Evolutionary conservation across 2,329 filamentous ascomycete species (phyloP).

Genomic region (Leptographium radiaticola): DNA sequence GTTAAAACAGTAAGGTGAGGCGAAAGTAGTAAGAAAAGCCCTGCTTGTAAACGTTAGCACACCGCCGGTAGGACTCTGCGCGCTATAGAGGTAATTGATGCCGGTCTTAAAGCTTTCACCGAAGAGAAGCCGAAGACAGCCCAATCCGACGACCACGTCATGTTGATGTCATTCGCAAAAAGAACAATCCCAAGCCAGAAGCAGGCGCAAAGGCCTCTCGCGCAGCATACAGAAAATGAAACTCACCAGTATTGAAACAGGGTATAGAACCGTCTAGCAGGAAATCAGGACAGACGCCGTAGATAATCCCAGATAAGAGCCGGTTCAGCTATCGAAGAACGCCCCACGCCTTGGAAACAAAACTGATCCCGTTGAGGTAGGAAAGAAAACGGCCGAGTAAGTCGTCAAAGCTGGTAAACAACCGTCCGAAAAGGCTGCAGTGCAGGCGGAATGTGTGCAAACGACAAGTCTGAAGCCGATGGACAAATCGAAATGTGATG

Average conservation of each 20-base stretch:
- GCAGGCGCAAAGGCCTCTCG: neutral
- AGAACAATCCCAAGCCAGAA: neutral
- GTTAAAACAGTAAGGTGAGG: neutral
- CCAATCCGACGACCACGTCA: neutral
- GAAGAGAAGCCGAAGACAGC: neutral
- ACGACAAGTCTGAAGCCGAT: neutral
- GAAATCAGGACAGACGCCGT: conserved; percentile 2
- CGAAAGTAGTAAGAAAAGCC: neutral
- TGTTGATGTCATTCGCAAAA: neutral
- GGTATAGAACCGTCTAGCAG: conserved; percentile 3
- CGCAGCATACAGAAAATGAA: neutral
- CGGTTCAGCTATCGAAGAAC: conserved; percentile 2
- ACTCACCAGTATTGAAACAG: conserved; percentile 5
- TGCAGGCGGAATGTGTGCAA: neutral
- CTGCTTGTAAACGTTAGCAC: neutral
- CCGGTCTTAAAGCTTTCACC: neutral
- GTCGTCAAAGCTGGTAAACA: neutral
- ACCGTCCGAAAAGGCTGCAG: neutral
- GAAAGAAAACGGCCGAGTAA: neutral
- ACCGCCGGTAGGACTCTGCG: neutral
- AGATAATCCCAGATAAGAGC: neutral
- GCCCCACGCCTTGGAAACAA: conserved; percentile 7
- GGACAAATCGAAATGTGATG: neutral
- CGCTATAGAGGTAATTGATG: no score
- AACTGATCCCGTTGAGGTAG: neutral